Evolutionary conservation across 208 protist genomes (phyloP).

Genomic region (Wallacemonas sp.): DNA sequence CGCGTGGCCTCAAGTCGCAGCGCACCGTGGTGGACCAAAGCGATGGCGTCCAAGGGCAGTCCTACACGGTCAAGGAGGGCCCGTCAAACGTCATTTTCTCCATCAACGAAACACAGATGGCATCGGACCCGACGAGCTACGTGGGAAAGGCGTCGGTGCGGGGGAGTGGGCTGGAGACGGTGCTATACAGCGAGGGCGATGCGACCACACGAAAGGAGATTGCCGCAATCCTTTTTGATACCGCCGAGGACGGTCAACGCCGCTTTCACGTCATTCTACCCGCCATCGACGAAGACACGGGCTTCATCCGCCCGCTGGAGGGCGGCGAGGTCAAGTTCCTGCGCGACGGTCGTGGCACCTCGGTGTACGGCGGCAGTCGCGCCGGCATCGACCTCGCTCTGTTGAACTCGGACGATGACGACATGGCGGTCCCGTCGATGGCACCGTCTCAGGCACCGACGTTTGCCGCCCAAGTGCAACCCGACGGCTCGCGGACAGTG

Average conservation of each 20-base stretch:
- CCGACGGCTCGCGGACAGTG: background rate
- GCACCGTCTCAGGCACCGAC: constrained; percentile 12
- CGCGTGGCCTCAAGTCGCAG: constrained; percentile 5
- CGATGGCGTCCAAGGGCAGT: constrained; percentile 21
- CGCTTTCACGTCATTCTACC: constrained; percentile 41
- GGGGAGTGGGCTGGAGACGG: constrained; percentile 23
- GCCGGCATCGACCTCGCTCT: constrained; percentile 25
- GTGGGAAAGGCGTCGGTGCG: constrained; percentile 34
- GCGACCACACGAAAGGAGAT: constrained; percentile 36
- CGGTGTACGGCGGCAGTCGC: constrained; percentile 24
- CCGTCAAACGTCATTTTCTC: constrained; percentile 30
- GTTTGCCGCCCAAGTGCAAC: constrained; percentile 1
- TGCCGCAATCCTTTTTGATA: constrained; percentile 19
- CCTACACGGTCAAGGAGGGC: constrained; percentile 22
- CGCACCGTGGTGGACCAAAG: constrained; percentile 24
- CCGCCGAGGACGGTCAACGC: constrained; percentile 24
- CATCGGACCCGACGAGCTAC: constrained; percentile 25
- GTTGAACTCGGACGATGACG: constrained; percentile 21
- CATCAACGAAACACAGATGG: constrained; percentile 21
- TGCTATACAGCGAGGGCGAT: constrained; percentile 44
- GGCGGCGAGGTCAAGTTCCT: constrained; percentile 38
- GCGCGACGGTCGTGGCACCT: constrained; percentile 28
- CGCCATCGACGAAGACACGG: constrained; percentile 37
- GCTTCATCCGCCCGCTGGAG: constrained; percentile 37
- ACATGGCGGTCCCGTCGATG: constrained; percentile 10